Evolutionary conservation across 2,329 filamentous ascomycete species (phyloP), one percentile per base, ranked within the genome.

Genomic region (Fusarium sp.): DNA sequence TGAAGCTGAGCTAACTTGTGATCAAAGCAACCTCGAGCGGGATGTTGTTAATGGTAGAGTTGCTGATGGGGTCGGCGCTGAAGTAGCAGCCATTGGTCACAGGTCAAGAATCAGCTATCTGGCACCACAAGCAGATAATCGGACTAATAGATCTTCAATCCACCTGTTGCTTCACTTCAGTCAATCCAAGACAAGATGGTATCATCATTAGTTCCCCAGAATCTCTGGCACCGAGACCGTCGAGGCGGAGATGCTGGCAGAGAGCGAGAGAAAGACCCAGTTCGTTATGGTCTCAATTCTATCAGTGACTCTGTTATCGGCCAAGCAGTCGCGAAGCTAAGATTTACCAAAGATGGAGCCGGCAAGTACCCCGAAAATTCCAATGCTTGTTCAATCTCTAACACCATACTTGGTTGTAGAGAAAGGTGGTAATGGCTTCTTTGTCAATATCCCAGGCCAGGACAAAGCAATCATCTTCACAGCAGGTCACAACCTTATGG

Each of bases 81-180:
- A 17, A 48, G 45, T 6, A 10, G 24, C 7, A 48, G 20, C 45
- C 5, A 48, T 17, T 48, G 45, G 45, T n/a, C 45, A 22, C 6
- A 6, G 2, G 26, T 48, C 26, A 48, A 48, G 6, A 30, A 48
- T 6, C 20, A 28, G 14, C 26, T 48, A 28, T 9, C 20, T 48
- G 14, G 14, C 45, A 12, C 24, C 42, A 13, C 0, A 10, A 6
- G 0, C 12, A 45, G 24, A 20, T 20, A 10, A 13, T 0, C 1
- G 6, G 26, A n/a, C 14, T 48, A 12, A n/a, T 48, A 54, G 51
- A 38, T 17, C 24, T 0, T 26, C 18, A 2, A 17, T 6, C 7
- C 3, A 28, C 18, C 10, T 13, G 10, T 6, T 26, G 9, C 8
- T 9, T 26, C 7, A 38, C 13, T 38, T 14, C 12, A 8, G 3